Evolutionary conservation across 805 yeast genomes (phyloP), one percentile per base, ranked within the genome.

Genomic region (Spathaspora girioi): DNA sequence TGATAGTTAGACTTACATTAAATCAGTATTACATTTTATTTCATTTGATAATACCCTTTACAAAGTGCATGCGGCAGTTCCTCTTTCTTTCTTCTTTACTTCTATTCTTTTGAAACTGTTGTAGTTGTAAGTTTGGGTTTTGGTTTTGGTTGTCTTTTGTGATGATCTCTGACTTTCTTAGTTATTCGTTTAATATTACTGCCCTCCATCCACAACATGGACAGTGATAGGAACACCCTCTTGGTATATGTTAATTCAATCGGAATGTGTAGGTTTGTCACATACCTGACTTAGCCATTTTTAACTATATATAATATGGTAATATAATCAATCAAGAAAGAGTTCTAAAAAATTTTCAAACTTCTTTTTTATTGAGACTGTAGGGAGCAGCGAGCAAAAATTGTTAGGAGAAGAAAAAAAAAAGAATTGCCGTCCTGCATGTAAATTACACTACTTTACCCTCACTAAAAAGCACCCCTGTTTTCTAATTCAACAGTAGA

Each of bases 211-310:
- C 4, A 11, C 40, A 15, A 7, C 4, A 10, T 35, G 18, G 8
- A 35, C n/a, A 14, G n/a, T 35, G 14, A 14, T 10, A 3, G 40
- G 2, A 35, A 12, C 15, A 35, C 15, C 17, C 15, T 35, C 18
- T n/a, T 4, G 17, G 40, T 17, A 35, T 35, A 35, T n/a, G 17
- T 35, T 14, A 35, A 3, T 35, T 31, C 35, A 31, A 10, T 31
- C n/a, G 17, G 15, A n/a, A 11, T 35, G 40, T 35, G 40, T 23
- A 5, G 35, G 46, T 45, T 12, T 29, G 32, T 47, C 52, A 81
- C 86, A 76, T 81, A 81, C 86, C 86, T 69, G 85, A 78, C 73
- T 76, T 81, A 78, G 82, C 85, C 86, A 82, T 82, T 75, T 64
- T 75, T 62, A 58, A 55, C 43, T 32, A 43, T 51, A 38, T 32